Base-by-base conservation (phyloP, 2,329 filamentous ascomycete genomes). In the Ustulina deusta region DNA sequence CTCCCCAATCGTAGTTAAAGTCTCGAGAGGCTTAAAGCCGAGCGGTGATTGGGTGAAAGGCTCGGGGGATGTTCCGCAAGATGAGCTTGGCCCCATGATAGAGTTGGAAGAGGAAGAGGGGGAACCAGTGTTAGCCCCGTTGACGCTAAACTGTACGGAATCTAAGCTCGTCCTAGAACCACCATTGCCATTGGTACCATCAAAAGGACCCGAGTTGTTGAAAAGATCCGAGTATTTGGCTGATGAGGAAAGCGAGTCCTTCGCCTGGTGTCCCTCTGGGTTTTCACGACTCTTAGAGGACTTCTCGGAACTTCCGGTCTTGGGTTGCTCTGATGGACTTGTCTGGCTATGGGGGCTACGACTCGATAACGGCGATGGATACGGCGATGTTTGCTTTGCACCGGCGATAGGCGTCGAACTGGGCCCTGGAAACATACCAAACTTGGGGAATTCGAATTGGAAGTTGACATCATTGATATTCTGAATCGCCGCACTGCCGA, bases 361-460 rank as follows among this genome's bases (percentile, higher is more conserved):
- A 61, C 72, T 74, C 11, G 72, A 74, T 17, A 75, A 68, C 11
- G 75, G 69, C 1, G 76, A 74, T 17, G 75, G 69, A 49, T 76
- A 73, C 17, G 74, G 72, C 10, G 72, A 54, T 15, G 74, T 52
- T 22, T 69, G 66, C 46, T 73, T 74, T 29, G 52, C 20, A 54
- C 54, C 58, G 25, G 65, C 68, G 22, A 44, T 67, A 22, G 69
- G 64, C 11, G 69, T 66, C 10, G 61, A 60, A 51, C 59, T 73
- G 7, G 84, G 82, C 5, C 86, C 84, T 0, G 87, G 86, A 29
- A 97, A 86, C 66, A 90, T 87, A 54, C 96, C 96, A 75, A 99
- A 98, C 77, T 92, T 94, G 71, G 96, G 95, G 72, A 98, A 98
- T 73, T 98, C 95, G 74, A 99, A 98, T 73, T 95, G 91, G 77